phyloP scores from a whole-genome alignment of 441 rosid genomes.

The Melastoma candidum region DNA sequence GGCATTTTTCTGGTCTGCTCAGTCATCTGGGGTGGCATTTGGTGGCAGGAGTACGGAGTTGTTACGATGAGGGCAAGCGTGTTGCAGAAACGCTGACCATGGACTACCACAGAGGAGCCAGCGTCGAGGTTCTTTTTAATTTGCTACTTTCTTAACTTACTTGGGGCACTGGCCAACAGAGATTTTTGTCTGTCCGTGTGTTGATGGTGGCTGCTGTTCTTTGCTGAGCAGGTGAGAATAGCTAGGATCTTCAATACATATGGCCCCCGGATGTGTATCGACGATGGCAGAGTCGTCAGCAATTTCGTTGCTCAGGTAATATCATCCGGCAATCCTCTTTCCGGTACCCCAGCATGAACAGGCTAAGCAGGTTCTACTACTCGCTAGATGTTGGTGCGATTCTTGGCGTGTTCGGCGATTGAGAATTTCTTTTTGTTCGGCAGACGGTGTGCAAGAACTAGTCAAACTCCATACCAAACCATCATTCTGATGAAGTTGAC shows the following conservation, averaged over 20 bases:
- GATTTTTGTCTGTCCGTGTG: background rate
- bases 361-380: no score
- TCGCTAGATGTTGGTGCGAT: no score
- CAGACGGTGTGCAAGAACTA: no score
- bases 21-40: background rate
- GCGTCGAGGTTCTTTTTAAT: constrained; percentile 50
- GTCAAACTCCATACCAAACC: no score
- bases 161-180: no score
- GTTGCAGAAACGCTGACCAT: constrained; percentile 91
- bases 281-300: constrained; percentile 91
- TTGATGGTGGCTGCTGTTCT: no score
- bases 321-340: background rate
- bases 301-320: constrained; percentile 89
- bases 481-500: no score
- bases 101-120: constrained; percentile 91
- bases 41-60: constrained; percentile 83
- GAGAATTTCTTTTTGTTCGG: no score
- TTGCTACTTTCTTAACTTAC: no score
- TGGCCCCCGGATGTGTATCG: constrained; percentile 92
- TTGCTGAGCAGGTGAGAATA: constrained; percentile 54
- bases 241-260: constrained; percentile 90
- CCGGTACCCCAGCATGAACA: no score
- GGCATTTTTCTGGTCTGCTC: background rate
- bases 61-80: constrained; percentile 93
- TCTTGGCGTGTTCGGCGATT: no score